These are phyloP conservation scores for Candida frijolesensis DNA, from an alignment of 1,139 yeast species.

Conservation along the genomic window DNA sequence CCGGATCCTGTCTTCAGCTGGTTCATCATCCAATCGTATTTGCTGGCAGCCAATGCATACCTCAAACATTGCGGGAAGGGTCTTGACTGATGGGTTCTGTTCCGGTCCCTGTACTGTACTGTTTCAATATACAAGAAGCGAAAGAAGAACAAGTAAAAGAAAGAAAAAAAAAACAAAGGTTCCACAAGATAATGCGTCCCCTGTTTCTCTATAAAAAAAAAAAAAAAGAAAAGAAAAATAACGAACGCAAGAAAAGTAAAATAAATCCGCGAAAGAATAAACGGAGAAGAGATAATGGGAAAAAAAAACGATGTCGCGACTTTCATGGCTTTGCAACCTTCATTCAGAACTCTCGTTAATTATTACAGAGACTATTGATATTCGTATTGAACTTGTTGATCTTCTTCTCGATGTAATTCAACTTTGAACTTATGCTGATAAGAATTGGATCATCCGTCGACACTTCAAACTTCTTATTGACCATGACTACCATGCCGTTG, in stretches of 20 bases:
- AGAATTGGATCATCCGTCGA: constrained; percentile 47
- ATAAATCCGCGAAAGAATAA: background rate
- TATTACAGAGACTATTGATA: background rate
- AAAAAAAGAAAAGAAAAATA: background rate
- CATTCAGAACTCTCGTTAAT: background rate
- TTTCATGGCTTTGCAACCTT: too few species aligned
- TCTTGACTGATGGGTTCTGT: background rate
- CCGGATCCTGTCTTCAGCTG: constrained; percentile 2
- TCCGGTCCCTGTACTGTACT: background rate
- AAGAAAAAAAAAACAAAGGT: background rate
- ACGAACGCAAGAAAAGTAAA: background rate
- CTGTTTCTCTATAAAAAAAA: background rate
- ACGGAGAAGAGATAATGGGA: background rate
- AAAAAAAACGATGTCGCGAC: background rate
- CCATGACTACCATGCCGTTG: constrained; percentile 44
- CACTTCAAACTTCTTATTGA: constrained; percentile 45
- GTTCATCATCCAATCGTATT: background rate
- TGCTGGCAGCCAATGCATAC: constrained; percentile 1
- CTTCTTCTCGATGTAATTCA: constrained; percentile 39
- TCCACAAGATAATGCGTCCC: background rate
- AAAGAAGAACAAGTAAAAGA: background rate
- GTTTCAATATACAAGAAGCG: background rate
- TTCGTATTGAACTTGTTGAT: constrained; percentile 2
- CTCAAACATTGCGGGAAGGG: background rate
- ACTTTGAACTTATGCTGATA: constrained; percentile 46